A percentile compares a stretch with the other conserved stretches of the same genome.
Conservation (phyloP, 306 rosid species). For the Quercus dentata region DNA sequence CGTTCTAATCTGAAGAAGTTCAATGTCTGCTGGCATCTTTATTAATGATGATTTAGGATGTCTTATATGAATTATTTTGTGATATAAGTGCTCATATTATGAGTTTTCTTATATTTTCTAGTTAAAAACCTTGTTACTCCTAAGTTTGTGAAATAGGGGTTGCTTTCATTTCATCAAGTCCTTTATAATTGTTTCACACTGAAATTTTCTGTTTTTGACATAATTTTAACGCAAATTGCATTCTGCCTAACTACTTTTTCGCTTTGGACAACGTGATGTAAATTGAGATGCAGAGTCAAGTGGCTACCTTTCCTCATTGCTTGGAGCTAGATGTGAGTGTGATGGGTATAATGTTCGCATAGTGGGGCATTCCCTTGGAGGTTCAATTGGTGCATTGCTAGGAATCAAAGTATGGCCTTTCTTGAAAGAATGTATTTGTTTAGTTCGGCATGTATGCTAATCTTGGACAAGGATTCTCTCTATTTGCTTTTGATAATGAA, state of each 20-base stretch:
- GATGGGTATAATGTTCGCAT: conserved; percentile 73
- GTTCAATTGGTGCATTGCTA: conserved; percentile 77
- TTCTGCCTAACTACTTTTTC: conserved; percentile 4
- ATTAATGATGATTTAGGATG: background rate
- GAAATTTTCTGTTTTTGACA: conserved; percentile 7
- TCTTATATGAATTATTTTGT: background rate
- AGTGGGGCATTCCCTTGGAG: conserved; percentile 97
- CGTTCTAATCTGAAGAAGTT: background rate
- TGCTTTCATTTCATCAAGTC: conserved; percentile 11
- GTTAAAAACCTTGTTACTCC: no score
- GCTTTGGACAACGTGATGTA: conserved; percentile 15
- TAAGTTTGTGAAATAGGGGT: no score
- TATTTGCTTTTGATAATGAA: no score
- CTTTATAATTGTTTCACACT: background rate
- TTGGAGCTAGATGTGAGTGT: conserved; percentile 82
- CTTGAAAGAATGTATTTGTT: conserved; percentile 12
- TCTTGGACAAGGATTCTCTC: no score
- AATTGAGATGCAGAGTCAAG: conserved; percentile 59
- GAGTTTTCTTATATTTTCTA: no score
- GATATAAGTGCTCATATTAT: background rate
- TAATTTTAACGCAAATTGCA: background rate
- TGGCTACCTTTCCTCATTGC: conserved; percentile 76
- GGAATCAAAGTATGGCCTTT: conserved; percentile 74
- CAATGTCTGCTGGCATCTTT: background rate
- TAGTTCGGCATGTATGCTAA: background rate